A percentile compares a stretch with the other conserved stretches of the same genome.
Conservation (phyloP, 139 green algal genomes). For the Volvox africanus region DNA sequence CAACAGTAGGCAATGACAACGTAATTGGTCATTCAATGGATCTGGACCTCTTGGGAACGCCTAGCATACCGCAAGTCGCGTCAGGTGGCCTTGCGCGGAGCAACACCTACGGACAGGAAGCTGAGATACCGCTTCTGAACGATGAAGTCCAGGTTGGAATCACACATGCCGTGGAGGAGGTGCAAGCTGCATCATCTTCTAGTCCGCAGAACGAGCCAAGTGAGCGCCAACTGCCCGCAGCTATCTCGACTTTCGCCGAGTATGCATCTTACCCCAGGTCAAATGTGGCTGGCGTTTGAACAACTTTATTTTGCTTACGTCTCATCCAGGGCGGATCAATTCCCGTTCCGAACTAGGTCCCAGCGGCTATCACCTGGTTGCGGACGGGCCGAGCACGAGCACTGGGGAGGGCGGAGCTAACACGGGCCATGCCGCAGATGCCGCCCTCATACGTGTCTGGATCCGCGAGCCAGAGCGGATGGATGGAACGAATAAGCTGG, state of each 20-base stretch:
- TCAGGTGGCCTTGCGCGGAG: not conserved
- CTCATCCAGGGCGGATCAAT: not conserved
- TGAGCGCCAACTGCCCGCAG: not conserved
- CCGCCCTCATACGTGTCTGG: conserved; percentile 13
- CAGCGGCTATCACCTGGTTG: conserved; percentile 4
- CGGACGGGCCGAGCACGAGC: conserved; percentile 38
- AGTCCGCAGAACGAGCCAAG: not conserved
- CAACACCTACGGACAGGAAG: not conserved
- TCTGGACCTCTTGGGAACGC: conserved; percentile 21
- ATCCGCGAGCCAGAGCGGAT: conserved; percentile 36
- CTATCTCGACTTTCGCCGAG: not conserved
- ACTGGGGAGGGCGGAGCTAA: not conserved
- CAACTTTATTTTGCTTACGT: not conserved
- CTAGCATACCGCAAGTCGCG: not conserved
- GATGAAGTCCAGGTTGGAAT: conserved; percentile 25
- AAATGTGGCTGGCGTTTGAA: too few relatives aligned
- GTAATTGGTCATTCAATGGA: conserved; percentile 8
- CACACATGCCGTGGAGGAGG: not conserved
- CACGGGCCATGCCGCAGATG: not conserved
- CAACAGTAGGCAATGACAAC: not conserved
- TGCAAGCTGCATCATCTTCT: not conserved
- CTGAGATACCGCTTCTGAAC: not conserved
- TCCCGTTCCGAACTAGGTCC: not conserved
- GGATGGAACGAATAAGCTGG: conserved; percentile 43
- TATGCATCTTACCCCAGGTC: too few relatives aligned